These are phyloP conservation scores for Globisporangium spinosum DNA, from an alignment of 352 stramenopile species.

Conservation along the genomic window DNA sequence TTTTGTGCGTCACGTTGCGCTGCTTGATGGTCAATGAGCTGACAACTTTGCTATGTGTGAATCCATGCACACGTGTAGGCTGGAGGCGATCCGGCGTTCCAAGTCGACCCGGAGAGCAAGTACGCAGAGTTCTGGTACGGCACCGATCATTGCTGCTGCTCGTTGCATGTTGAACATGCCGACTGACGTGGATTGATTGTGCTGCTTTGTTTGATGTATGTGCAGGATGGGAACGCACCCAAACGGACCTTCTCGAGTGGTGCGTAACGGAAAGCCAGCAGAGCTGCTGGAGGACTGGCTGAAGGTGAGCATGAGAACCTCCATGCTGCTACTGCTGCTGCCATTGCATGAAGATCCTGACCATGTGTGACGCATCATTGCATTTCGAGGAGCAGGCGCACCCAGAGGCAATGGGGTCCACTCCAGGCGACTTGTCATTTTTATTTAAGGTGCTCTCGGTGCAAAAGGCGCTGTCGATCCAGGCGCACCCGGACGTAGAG, in stretches of 20 bases:
- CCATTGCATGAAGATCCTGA: neutral
- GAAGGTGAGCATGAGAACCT: slow-evolving; percentile 26
- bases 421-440: slow-evolving; percentile 90
- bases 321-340: neutral
- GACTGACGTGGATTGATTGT: slow-evolving; percentile 9
- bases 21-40: neutral
- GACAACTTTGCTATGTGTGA: neutral
- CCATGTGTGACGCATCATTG: neutral
- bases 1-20: neutral
- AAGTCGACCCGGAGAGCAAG: slow-evolving; percentile 32
- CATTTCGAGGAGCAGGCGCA: slow-evolving; percentile 22
- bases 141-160: neutral
- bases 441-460: slow-evolving; percentile 98
- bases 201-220: slow-evolving; percentile 2
- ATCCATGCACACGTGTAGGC: slow-evolving; percentile 22
- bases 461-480: slow-evolving; percentile 97
- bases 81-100: slow-evolving; percentile 43
- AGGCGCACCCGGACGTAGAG: slow-evolving; percentile 87
- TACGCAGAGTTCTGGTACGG: slow-evolving; percentile 90
- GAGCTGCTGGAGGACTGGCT: slow-evolving; percentile 74
- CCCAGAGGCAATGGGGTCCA: slow-evolving; percentile 31
- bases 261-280: slow-evolving; percentile 36
- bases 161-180: slow-evolving; percentile 11
- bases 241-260: slow-evolving; percentile 86
- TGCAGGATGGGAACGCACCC: slow-evolving; percentile 93